These are phyloP conservation scores for Pseudogymnoascus sp. DNA, from an alignment of 2,329 filamentous ascomycete genomes.

Conservation along the genomic window DNA sequence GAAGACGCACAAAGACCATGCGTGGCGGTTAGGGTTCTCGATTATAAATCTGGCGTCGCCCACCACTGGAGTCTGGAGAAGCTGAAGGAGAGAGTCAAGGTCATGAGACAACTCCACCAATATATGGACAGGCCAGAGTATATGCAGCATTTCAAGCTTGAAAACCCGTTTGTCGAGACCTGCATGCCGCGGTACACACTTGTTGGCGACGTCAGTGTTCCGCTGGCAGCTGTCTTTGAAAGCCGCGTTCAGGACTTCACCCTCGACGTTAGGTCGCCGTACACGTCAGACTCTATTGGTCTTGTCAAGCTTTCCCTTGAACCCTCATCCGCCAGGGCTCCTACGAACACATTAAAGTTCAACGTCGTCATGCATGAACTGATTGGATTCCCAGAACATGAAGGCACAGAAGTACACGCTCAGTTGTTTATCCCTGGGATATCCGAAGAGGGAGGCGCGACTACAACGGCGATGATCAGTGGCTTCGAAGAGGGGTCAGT, in stretches of 20 bases:
- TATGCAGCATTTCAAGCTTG: slow-evolving; percentile 81
- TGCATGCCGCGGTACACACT: slow-evolving; percentile 90
- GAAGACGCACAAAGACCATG: slow-evolving; percentile 82
- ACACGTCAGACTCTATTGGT: slow-evolving; percentile 82
- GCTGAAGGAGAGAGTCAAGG: slow-evolving; percentile 72
- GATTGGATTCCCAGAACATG: slow-evolving; percentile 86
- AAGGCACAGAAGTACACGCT: slow-evolving; percentile 91
- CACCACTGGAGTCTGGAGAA: slow-evolving; percentile 95
- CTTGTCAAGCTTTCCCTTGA: slow-evolving; percentile 87
- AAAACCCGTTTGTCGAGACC: slow-evolving; percentile 85
- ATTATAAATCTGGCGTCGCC: slow-evolving; percentile 78
- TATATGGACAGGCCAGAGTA: slow-evolving; percentile 95
- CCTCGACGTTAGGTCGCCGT: slow-evolving; percentile 83
- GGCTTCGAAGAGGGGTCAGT: slow-evolving; percentile 91
- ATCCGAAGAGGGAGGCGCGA: slow-evolving; percentile 82
- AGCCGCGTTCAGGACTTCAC: slow-evolving; percentile 89
- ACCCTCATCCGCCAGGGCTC: slow-evolving; percentile 85
- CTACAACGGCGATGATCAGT: slow-evolving; percentile 88
- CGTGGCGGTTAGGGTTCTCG: slow-evolving; percentile 79
- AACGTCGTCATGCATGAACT: slow-evolving; percentile 98
- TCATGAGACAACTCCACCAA: slow-evolving; percentile 96
- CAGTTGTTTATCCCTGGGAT: slow-evolving; percentile 93
- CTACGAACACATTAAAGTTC: slow-evolving; percentile 89
- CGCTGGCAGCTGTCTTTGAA: slow-evolving; percentile 86
- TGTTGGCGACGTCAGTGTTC: slow-evolving; percentile 87